Conservation (phyloP, 2,329 filamentous ascomycete genomes). For the Talaromyces sp. region DNA sequence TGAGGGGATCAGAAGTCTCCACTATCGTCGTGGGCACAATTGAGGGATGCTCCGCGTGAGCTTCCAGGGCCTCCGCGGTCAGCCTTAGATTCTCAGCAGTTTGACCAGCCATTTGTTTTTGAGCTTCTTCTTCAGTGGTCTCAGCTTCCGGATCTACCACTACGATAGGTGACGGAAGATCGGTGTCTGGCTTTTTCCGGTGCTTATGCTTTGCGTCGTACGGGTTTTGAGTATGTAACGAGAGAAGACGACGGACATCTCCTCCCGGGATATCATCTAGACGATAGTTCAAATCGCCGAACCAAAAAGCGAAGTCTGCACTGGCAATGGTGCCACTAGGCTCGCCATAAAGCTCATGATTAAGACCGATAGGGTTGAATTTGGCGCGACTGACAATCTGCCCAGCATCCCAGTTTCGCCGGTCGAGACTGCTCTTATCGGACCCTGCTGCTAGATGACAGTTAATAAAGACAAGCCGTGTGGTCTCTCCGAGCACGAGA, state of each 20-base stretch:
- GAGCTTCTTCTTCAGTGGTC: conserved; percentile 4
- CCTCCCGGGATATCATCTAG: conserved; percentile 82
- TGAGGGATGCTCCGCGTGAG: background rate
- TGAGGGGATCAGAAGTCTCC: conserved; percentile 63
- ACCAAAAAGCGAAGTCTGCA: conserved; percentile 93
- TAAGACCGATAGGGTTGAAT: conserved; percentile 69
- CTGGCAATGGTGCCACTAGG: conserved; percentile 65
- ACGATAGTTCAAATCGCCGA: conserved; percentile 92
- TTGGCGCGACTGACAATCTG: conserved; percentile 72
- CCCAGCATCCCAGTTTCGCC: conserved; percentile 81
- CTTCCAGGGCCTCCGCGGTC: background rate
- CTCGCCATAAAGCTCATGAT: conserved; percentile 56
- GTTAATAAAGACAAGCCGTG: conserved; percentile 83
- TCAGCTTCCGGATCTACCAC: conserved; percentile 11
- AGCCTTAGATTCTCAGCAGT: background rate
- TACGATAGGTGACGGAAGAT: conserved; percentile 18
- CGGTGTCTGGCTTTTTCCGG: conserved; percentile 23
- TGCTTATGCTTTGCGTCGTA: conserved; percentile 54
- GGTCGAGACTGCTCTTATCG: conserved; percentile 69
- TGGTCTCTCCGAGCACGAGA: conserved; percentile 82
- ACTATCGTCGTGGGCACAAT: conserved; percentile 16
- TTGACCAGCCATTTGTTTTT: conserved; percentile 8
- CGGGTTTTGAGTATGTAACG: conserved; percentile 74
- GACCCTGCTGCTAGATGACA: conserved; percentile 84
- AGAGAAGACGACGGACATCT: conserved; percentile 79